phyloP scores from a whole-genome alignment of 2,329 filamentous ascomycete species.

The Epichloe amarillans region DNA sequence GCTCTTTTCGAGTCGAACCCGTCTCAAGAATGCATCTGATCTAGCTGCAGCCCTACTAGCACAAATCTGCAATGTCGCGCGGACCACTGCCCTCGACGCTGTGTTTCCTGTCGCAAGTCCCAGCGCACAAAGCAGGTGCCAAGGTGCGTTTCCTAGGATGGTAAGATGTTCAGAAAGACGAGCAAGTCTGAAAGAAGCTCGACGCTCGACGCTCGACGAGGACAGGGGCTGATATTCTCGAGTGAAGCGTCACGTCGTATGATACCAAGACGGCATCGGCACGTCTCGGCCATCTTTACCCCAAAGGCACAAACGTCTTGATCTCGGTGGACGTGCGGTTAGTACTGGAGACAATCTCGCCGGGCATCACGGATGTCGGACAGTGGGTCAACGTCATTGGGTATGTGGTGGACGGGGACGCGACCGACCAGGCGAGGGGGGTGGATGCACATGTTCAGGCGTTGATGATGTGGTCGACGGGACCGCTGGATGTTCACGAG shows the following conservation, averaged over 20 bases:
- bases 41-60: background rate
- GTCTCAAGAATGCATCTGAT: background rate
- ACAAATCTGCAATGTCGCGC: constrained; percentile 29
- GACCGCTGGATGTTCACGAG: constrained; percentile 53
- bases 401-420: constrained; percentile 38
- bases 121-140: constrained; percentile 37
- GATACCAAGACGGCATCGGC: constrained; percentile 44
- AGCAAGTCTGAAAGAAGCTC: background rate
- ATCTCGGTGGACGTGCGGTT: constrained; percentile 59
- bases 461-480: constrained; percentile 64
- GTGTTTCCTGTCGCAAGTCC: constrained; percentile 51
- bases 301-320: constrained; percentile 28
- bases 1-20: too few species aligned
- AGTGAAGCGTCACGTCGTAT: constrained; percentile 36
- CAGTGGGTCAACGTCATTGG: constrained; percentile 84
- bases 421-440: background rate
- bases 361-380: constrained; percentile 55
- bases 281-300: constrained; percentile 54
- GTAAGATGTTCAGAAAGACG: constrained; percentile 36
- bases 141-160: constrained; percentile 91
- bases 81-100: constrained; percentile 51
- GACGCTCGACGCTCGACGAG: background rate
- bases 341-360: constrained; percentile 50
- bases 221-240: background rate
- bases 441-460: constrained; percentile 48